Conservation (phyloP, 768 basidiomycete genomes). For the Pleurotus sapidus region DNA sequence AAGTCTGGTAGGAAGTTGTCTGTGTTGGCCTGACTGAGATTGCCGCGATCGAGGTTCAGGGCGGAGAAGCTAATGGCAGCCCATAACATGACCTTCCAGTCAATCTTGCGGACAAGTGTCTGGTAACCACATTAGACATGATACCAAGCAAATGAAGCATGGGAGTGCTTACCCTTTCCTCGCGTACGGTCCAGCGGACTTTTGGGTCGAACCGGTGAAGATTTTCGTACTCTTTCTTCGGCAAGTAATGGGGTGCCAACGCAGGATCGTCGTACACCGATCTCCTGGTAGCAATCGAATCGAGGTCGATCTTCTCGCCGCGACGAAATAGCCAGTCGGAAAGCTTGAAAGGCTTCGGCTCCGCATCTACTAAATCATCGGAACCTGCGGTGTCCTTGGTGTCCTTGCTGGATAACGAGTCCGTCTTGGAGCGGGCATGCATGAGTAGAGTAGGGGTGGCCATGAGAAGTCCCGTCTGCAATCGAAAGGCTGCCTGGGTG, state of each 20-base stretch:
- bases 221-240: slow-evolving; percentile 51
- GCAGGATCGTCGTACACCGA: slow-evolving; percentile 52
- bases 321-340: slow-evolving; percentile 30
- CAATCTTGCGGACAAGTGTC: slow-evolving; percentile 51
- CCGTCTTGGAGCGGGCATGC: neutral
- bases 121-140: slow-evolving; percentile 15
- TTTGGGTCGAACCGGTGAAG: slow-evolving; percentile 52
- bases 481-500: neutral
- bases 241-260: slow-evolving; percentile 44
- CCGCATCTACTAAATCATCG: slow-evolving; percentile 32
- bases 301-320: slow-evolving; percentile 22
- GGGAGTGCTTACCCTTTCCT: slow-evolving; percentile 39
- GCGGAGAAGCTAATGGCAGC: slow-evolving; percentile 57
- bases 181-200: slow-evolving; percentile 58
- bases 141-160: neutral
- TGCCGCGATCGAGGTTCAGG: slow-evolving; percentile 50
- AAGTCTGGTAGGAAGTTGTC: slow-evolving; percentile 58
- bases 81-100: slow-evolving; percentile 61
- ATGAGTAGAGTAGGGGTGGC: neutral
- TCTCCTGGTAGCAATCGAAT: slow-evolving; percentile 44
- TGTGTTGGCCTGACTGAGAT: slow-evolving; percentile 56
- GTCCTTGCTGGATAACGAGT: slow-evolving; percentile 12
- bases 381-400: slow-evolving; percentile 12
- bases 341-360: slow-evolving; percentile 32
- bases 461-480: neutral